A percentile compares a stretch with the other conserved stretches of the same genome.
These are phyloP conservation scores for Trametes pubescens DNA, from an alignment of 1,284 basidiomycete genomes.

Conservation along the genomic window DNA sequence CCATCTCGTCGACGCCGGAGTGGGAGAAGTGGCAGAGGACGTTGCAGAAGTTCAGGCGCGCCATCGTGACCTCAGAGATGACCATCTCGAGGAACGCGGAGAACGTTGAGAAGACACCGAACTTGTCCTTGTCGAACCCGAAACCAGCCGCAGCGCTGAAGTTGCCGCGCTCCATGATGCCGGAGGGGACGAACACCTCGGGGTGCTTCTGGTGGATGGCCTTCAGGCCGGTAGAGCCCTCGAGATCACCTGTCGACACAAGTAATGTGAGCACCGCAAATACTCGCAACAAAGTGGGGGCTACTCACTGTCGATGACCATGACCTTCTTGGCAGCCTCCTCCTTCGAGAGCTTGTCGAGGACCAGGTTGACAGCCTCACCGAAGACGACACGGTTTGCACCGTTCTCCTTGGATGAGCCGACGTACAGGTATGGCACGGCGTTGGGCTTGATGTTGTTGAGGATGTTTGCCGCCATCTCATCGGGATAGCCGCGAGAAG, in stretches of 20 bases:
- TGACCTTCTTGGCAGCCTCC: slow-evolving; percentile 79
- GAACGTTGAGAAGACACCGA: slow-evolving; percentile 87
- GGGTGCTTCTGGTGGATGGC: slow-evolving; percentile 88
- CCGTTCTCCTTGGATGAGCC: slow-evolving; percentile 78
- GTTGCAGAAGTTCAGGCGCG: slow-evolving; percentile 85
- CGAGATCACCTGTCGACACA: slow-evolving; percentile 66
- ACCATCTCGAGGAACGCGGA: slow-evolving; percentile 91
- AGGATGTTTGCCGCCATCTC: slow-evolving; percentile 62
- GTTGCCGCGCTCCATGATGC: slow-evolving; percentile 55
- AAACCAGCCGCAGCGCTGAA: slow-evolving; percentile 87
- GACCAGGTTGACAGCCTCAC: slow-evolving; percentile 81
- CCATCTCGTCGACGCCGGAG: slow-evolving; percentile 84
- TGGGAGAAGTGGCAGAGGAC: slow-evolving; percentile 89
- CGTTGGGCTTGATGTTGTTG: slow-evolving; percentile 67
- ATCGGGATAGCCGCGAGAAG: slow-evolving; percentile 67
- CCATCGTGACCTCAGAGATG: slow-evolving; percentile 90
- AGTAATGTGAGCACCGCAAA: too few species aligned
- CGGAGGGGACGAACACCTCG: slow-evolving; percentile 84
- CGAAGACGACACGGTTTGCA: slow-evolving; percentile 84
- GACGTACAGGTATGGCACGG: slow-evolving; percentile 64
- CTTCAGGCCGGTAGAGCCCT: slow-evolving; percentile 88
- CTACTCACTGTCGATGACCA: slow-evolving; percentile 84
- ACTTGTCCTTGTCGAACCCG: slow-evolving; percentile 78
- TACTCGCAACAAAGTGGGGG: neutral
- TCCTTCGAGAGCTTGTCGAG: slow-evolving; percentile 78